phyloP scores from a whole-genome alignment of 805 yeast genomes.

The Cyberlindnera mrakii region DNA sequence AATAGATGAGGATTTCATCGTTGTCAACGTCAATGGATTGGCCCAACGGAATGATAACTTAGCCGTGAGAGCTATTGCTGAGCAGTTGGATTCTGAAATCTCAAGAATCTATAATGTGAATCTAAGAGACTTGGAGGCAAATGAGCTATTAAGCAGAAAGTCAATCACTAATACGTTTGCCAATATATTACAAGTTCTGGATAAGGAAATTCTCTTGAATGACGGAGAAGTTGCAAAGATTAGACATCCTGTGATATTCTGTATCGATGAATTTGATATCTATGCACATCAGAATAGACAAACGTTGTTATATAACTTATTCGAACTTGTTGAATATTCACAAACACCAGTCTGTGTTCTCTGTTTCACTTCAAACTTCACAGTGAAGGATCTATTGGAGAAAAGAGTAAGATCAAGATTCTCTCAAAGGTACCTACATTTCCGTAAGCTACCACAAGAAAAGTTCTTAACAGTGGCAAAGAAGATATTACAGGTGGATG shows the following conservation, averaged over 20 bases:
- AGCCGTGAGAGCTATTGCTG: conserved; percentile 82
- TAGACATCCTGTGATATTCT: conserved; percentile 53
- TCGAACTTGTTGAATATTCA: conserved; percentile 74
- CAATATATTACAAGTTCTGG: conserved; percentile 48
- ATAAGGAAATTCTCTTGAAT: conserved; percentile 24
- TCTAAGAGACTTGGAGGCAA: conserved; percentile 17
- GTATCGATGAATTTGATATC: conserved; percentile 80
- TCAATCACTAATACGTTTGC: conserved; percentile 57
- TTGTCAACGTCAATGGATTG: conserved; percentile 61
- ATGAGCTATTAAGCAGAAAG: conserved; percentile 40
- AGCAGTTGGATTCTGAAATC: conserved; percentile 60
- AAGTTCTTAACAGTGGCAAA: conserved; percentile 45
- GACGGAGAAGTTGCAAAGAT: conserved; percentile 9
- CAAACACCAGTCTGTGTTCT: conserved; percentile 72
- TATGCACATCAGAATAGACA: conserved; percentile 73
- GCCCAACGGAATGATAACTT: conserved; percentile 67
- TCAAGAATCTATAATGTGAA: conserved; percentile 25
- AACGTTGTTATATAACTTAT: conserved; percentile 77
- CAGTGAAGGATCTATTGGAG: conserved; percentile 75
- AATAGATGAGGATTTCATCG: conserved; percentile 44
- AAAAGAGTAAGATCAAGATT: conserved; percentile 89
- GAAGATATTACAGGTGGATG: conserved; percentile 30
- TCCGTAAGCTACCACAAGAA: conserved; percentile 41
- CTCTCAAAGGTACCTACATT: conserved; percentile 65
- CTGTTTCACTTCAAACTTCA: conserved; percentile 72